These are phyloP conservation scores for Paramyrothecium sp. DNA, from an alignment of 2,329 filamentous ascomycete genomes.

Conservation along the genomic window DNA sequence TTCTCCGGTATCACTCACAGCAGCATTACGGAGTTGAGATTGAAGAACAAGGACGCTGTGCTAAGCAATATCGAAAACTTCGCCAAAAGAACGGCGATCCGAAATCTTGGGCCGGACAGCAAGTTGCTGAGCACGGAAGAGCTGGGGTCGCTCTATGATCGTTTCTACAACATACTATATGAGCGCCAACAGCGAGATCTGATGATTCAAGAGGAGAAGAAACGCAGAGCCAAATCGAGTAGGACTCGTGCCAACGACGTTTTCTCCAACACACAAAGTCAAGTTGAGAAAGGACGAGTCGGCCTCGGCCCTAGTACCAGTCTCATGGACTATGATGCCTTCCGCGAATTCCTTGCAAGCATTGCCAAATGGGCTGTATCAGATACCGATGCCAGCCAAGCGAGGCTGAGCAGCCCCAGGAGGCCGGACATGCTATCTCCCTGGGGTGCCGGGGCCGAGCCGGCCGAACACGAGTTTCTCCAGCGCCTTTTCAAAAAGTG, in stretches of 20 bases:
- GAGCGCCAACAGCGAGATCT: conserved; percentile 83
- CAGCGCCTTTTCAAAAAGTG: conserved; percentile 82
- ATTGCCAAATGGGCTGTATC: conserved; percentile 92
- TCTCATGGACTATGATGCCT: conserved; percentile 96
- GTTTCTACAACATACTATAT: conserved; percentile 89
- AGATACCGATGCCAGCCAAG: conserved; percentile 62
- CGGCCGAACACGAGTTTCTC: conserved; percentile 94
- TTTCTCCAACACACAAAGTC: conserved; percentile 39
- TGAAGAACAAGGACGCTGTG: conserved; percentile 92
- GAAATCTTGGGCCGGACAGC: conserved; percentile 93
- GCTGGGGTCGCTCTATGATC: conserved; percentile 86
- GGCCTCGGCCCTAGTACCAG: conserved; percentile 86
- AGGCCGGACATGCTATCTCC: conserved; percentile 44
- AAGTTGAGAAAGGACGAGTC: conserved; percentile 79
- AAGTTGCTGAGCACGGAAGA: conserved; percentile 86
- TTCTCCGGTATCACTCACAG: conserved; percentile 94
- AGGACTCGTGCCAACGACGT: conserved; percentile 34
- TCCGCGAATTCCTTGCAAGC: conserved; percentile 87
- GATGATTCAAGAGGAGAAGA: conserved; percentile 74
- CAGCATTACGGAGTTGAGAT: conserved; percentile 83
- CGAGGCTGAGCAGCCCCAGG: conserved; percentile 53
- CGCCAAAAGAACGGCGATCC: conserved; percentile 92
- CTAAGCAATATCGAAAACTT: conserved; percentile 96
- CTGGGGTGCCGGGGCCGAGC: conserved; percentile 60
- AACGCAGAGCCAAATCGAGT: conserved; percentile 62